Evolutionary conservation across 208 protist species (phyloP).

Genomic region (Leishmania major): DNA sequence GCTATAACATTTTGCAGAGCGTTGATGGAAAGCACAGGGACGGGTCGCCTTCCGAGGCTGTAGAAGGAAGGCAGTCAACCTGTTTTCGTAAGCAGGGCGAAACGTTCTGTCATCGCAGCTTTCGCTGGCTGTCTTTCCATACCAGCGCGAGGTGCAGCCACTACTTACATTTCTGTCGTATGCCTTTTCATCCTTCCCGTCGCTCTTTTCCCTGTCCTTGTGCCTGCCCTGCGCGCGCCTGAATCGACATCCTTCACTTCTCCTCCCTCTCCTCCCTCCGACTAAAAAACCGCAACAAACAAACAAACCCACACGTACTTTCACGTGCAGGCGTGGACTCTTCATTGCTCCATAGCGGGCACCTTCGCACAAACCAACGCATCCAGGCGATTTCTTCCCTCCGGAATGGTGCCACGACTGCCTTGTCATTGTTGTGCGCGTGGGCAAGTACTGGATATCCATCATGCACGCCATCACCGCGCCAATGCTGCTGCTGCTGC

Average conservation of each 20-base stretch:
- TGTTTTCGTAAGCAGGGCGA: neutral
- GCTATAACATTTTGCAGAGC: neutral
- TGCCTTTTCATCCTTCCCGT: no score
- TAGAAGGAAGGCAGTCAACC: neutral
- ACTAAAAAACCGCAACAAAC: neutral
- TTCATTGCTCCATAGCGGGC: neutral
- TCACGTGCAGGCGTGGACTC: neutral
- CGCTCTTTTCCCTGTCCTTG: neutral
- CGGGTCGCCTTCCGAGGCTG: neutral
- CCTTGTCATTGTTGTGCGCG: neutral
- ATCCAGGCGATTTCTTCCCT: neutral
- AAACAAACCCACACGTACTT: neutral
- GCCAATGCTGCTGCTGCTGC: constrained; percentile 10
- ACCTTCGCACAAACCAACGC: neutral
- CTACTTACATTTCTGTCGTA: no score
- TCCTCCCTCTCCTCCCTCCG: neutral
- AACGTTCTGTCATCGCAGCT: neutral
- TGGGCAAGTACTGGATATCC: constrained; percentile 20
- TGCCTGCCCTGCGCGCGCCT: neutral
- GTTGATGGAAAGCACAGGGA: neutral
- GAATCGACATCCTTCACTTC: neutral
- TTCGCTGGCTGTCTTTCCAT: neutral
- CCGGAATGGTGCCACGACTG: neutral
- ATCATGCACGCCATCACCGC: constrained; percentile 39
- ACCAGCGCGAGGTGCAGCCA: neutral